Base-by-base conservation (phyloP, 2,329 filamentous ascomycete species). In the Diaporthe aspalathi region DNA sequence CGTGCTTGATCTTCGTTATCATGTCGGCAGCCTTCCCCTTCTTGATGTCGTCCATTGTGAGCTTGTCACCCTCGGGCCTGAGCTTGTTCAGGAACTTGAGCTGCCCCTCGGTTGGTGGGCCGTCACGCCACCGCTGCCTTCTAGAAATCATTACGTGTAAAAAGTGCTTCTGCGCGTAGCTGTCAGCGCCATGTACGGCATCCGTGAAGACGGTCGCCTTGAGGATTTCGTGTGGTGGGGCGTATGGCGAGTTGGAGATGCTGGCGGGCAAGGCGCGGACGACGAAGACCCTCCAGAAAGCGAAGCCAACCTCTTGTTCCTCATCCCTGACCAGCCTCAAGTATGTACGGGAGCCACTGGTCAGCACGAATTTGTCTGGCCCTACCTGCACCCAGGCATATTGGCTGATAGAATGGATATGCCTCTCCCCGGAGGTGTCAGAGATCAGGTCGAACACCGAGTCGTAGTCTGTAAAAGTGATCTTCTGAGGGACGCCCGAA, bases 1-100 rank as follows among this genome's bases (percentile, higher is more conserved):
- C 95, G 78, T 96, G 93, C 80, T 92, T 95, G 73, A 97, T 79
- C 81, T 97, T 97, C 9, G 94, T 97, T 74, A 98, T 97, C 92
- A 97, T 95, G 79, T 98, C 95, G 5, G 88, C 88, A 5, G 94
- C 95, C 78, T 90, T 90, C 9, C 95, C 95, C 78, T 95, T 96
- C 17, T 88, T 94, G 71, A 97, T 76, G 35, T 90, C 86, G 0
- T 83, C 81, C 0, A 81, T 75, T 1, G 83, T 86, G 65, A 94
- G 78, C 67, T 87, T 83, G 35, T 90, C 83, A n/a, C 84, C 81
- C 67, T 87, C 82, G 1, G 81, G 81, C 11, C 91, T 85, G 4
- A 91, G 77, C 77, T 90, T 92, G 77, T 94, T 94, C 67, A 96
- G 80, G 69, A 93, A 91, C 45, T 87, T 83, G 1, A 97, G 80